A percentile compares a stretch with the other conserved stretches of the same genome.
phyloP scores from a whole-genome alignment of 306 rosid species.

The Vigna reflexopilosa region DNA sequence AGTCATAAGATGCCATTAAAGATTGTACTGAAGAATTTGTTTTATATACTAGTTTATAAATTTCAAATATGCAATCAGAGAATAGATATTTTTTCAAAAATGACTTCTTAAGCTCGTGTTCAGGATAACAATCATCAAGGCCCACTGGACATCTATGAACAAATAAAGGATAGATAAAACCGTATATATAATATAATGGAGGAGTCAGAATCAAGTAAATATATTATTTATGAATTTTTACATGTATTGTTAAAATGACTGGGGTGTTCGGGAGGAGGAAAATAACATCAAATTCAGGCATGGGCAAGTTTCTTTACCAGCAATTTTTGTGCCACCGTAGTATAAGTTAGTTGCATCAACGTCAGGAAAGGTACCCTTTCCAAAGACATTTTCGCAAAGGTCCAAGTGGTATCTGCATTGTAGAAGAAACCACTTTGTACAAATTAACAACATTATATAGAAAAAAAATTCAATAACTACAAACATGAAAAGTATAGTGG shows the following conservation, averaged over 20 bases:
- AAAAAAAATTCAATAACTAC: not conserved
- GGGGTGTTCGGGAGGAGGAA: not conserved
- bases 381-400: slow-evolving; percentile 95
- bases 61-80: slow-evolving; percentile 2
- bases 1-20: not conserved
- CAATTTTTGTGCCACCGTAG: slow-evolving; percentile 88
- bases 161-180: not conserved
- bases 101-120: not conserved
- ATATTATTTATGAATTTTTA: slow-evolving; percentile 24
- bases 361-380: slow-evolving; percentile 87
- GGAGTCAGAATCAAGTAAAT: slow-evolving; percentile 2
- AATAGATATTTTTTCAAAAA: not conserved
- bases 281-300: slow-evolving; percentile 21
- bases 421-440: slow-evolving; percentile 29
- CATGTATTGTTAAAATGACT: not conserved
- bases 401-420: slow-evolving; percentile 86
- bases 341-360: slow-evolving; percentile 76
- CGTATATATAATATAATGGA: slow-evolving; percentile 5
- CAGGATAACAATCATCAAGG: slow-evolving; percentile 13
- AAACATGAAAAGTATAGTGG: not conserved
- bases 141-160: not conserved
- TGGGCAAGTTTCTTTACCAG: slow-evolving; percentile 58
- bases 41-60: not conserved
- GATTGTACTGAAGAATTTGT: not conserved
- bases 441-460: slow-evolving; percentile 17